Percentiles rank a stretch among this genome's conserved stretches.
Evolutionary conservation across 2,329 filamentous ascomycete species (phyloP).

Genomic region (Talaromyces sp.): DNA sequence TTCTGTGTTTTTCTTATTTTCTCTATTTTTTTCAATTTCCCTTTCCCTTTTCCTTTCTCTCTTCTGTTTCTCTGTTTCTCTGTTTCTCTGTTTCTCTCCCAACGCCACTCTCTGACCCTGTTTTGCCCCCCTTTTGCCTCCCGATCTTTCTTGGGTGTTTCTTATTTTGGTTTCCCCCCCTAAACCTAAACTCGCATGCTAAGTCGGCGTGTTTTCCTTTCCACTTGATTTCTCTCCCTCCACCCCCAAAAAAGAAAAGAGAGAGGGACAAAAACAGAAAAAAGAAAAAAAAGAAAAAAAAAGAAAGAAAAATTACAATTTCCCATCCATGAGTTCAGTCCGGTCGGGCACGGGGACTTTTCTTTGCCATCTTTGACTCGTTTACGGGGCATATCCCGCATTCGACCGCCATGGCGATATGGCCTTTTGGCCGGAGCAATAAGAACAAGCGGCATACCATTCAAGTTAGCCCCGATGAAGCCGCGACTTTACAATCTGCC

Average conservation of each 20-base stretch:
- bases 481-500: conserved; percentile 39
- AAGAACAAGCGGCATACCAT: conserved; percentile 69
- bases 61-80: conserved; percentile 5
- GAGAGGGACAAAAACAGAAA: neutral
- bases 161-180: conserved; percentile 2
- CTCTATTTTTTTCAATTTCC: neutral
- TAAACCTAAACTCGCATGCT: neutral
- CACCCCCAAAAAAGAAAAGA: conserved; percentile 1
- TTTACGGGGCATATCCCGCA: conserved; percentile 14
- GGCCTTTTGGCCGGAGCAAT: conserved; percentile 71
- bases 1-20: too few species aligned
- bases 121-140: conserved; percentile 7
- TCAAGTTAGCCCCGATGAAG: conserved; percentile 57
- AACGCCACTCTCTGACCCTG: conserved; percentile 10
- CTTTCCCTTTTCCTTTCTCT: too few species aligned
- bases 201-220: too few species aligned
- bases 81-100: conserved; percentile 11
- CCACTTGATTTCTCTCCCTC: neutral
- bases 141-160: neutral
- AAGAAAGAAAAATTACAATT: too few species aligned
- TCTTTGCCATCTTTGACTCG: conserved; percentile 22
- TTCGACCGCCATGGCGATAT: conserved; percentile 67
- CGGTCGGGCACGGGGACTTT: conserved; percentile 11
- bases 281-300: conserved; percentile 8
- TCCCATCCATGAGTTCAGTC: conserved; percentile 33